Evolutionary conservation across 1,284 basidiomycete genomes (phyloP).

Genomic region (Tilletia caries): DNA sequence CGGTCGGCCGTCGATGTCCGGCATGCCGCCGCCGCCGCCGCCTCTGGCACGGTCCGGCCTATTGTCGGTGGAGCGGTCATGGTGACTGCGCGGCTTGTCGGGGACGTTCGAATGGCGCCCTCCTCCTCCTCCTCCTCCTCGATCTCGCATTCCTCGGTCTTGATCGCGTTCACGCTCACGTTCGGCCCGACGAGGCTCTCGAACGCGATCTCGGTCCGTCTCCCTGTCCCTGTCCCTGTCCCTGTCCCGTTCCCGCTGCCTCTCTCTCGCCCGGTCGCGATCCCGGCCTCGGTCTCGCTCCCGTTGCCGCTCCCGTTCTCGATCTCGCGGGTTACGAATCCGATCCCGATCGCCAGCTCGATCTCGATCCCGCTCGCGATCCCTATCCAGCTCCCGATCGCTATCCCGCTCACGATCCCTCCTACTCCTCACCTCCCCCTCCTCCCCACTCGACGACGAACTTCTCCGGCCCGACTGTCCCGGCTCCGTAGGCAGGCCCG

Average conservation of each 20-base stretch:
- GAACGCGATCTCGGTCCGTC: background rate
- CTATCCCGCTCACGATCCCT: background rate
- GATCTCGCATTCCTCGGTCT: background rate
- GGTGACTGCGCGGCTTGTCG: background rate
- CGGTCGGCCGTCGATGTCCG: background rate
- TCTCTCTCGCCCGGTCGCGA: background rate
- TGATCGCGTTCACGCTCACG: constrained; percentile 9
- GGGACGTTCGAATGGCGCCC: background rate
- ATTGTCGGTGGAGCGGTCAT: background rate
- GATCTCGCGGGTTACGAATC: background rate
- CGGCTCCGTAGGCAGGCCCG: too few species aligned
- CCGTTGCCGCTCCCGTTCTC: background rate
- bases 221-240: background rate
- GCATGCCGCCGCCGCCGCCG: background rate
- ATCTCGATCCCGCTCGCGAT: constrained; percentile 16
- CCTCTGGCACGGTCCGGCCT: background rate
- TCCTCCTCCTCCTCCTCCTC: background rate
- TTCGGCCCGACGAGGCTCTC: background rate
- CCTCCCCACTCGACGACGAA: background rate
- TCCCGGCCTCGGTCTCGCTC: constrained; percentile 11
- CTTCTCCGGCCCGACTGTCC: background rate
- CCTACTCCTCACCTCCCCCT: background rate
- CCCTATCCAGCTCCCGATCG: background rate
- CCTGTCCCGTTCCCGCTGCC: constrained; percentile 1
- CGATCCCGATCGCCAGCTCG: constrained; percentile 13